phyloP scores from a whole-genome alignment of 1,139 yeast species.

The Lodderomyces orthopsilosis region DNA sequence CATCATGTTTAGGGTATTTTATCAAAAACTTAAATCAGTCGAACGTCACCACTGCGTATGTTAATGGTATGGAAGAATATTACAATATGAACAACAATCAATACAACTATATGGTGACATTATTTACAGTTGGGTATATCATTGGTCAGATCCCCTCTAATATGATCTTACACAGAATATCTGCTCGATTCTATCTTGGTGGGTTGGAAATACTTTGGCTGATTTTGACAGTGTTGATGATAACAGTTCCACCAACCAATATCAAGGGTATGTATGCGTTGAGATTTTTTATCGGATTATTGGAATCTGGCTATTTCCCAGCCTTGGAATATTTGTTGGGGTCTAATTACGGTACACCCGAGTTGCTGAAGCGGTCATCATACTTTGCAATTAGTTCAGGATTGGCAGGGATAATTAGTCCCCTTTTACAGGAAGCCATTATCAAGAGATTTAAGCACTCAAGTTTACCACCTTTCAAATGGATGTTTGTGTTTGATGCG shows the following conservation, averaged over 20 bases:
- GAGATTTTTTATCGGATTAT: conserved; percentile 56
- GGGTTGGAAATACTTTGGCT: conserved; percentile 58
- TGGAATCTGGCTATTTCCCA: conserved; percentile 61
- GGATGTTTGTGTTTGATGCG: conserved; percentile 41
- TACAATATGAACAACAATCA: conserved; percentile 52
- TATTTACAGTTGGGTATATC: conserved; percentile 60
- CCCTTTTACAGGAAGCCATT: conserved; percentile 37
- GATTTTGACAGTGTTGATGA: conserved; percentile 48
- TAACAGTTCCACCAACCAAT: conserved; percentile 37
- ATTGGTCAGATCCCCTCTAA: conserved; percentile 60
- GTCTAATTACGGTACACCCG: conserved; percentile 24
- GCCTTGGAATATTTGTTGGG: conserved; percentile 54
- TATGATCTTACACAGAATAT: conserved; percentile 49
- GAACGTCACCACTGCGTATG: conserved; percentile 53
- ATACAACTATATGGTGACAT: conserved; percentile 48
- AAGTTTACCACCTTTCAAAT: conserved; percentile 33
- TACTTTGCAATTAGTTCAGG: conserved; percentile 38
- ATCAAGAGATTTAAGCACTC: conserved; percentile 25
- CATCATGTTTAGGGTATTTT: conserved; percentile 43
- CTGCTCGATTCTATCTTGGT: conserved; percentile 55
- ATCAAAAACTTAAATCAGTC: conserved; percentile 41
- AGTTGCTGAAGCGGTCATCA: conserved; percentile 43
- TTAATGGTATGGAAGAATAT: conserved; percentile 61
- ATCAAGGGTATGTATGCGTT: conserved; percentile 51
- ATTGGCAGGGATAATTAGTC: conserved; percentile 31